Evolutionary conservation across 2,329 filamentous ascomycete genomes (phyloP).

Genomic region (Cladophialophora exuberans): DNA sequence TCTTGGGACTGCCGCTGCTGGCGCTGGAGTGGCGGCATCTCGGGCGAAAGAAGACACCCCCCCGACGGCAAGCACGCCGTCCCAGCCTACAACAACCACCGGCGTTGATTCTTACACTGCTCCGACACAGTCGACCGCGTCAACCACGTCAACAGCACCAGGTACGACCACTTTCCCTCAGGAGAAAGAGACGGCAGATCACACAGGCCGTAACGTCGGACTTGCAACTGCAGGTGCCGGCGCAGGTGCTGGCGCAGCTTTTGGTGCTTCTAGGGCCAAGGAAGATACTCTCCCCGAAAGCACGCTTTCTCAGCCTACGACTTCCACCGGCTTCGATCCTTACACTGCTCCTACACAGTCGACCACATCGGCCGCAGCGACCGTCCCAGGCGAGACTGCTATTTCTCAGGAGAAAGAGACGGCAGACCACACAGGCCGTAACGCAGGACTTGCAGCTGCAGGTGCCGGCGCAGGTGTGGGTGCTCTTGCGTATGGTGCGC

Average conservation of each 20-base stretch:
- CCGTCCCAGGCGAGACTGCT: constrained; percentile 28
- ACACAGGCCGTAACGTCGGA: constrained; percentile 20
- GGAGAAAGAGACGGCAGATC: constrained; percentile 8
- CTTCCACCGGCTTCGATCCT: constrained; percentile 25
- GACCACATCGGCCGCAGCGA: constrained; percentile 12
- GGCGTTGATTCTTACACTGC: constrained; percentile 27
- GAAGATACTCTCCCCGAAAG: constrained; percentile 7
- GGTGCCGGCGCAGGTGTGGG: constrained; percentile 23
- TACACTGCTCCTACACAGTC: constrained; percentile 25
- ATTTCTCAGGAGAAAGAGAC: constrained; percentile 4
- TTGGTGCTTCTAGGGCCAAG: constrained; percentile 1
- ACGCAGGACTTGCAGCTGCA: constrained; percentile 18
- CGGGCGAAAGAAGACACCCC: constrained; percentile 9
- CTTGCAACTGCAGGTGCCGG: constrained; percentile 25
- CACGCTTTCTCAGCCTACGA: constrained; percentile 24
- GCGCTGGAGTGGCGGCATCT: constrained; percentile 12
- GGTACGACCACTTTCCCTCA: constrained; percentile 23
- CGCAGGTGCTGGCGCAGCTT: constrained; percentile 13
- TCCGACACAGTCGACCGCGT: constrained; percentile 22
- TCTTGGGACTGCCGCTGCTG: constrained; percentile 25
- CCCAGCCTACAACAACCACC: constrained; percentile 26
- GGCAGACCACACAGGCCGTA: constrained; percentile 16
- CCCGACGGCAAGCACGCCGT: constrained; percentile 8
- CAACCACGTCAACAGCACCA: constrained; percentile 3
- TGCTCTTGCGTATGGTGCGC: constrained; percentile 7